Evolutionary conservation across 768 basidiomycete genomes (phyloP).

Genomic region (Omphalotus guepiniiformis): DNA sequence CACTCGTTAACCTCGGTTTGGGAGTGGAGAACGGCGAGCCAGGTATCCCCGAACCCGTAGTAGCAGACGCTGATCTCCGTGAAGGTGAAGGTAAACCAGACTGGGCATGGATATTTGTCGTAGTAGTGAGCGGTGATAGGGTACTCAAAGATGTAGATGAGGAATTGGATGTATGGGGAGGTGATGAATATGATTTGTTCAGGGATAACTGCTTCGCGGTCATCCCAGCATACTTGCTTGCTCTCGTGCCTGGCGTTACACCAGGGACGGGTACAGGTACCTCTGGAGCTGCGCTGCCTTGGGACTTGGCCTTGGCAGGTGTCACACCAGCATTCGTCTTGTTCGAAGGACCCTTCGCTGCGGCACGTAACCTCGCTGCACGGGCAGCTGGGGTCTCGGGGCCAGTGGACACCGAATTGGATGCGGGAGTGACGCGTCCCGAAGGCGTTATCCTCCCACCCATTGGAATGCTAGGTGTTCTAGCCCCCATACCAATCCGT

Average conservation of each 20-base stretch:
- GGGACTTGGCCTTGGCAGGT: constrained; percentile 24
- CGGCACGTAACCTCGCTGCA: constrained; percentile 19
- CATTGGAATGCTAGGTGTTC: too few relatives aligned
- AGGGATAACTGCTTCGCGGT: constrained; percentile 77
- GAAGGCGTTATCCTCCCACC: constrained; percentile 60
- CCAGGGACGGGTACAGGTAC: constrained; percentile 18
- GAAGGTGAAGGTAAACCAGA: constrained; percentile 35
- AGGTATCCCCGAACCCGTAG: constrained; percentile 31
- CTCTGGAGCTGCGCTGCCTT: constrained; percentile 19
- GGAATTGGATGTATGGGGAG: constrained; percentile 24
- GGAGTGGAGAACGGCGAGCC: constrained; percentile 70
- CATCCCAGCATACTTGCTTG: constrained; percentile 79
- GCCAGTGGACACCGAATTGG: constrained; percentile 28
- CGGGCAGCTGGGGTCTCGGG: constrained; percentile 31
- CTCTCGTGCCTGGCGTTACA: constrained; percentile 80
- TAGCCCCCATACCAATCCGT: too few relatives aligned
- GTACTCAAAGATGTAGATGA: constrained; percentile 19
- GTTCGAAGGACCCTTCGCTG: constrained; percentile 11
- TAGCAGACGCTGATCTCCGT: constrained; percentile 35
- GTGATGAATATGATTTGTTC: constrained; percentile 35
- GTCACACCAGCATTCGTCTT: constrained; percentile 26
- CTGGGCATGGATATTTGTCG: too few relatives aligned
- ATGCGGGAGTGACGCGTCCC: constrained; percentile 48
- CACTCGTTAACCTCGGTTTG: constrained; percentile 42
- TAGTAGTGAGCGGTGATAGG: constrained; percentile 22